These are phyloP conservation scores for Talaromyces sp. DNA, from an alignment of 2,329 filamentous ascomycete species.

Conservation along the genomic window DNA sequence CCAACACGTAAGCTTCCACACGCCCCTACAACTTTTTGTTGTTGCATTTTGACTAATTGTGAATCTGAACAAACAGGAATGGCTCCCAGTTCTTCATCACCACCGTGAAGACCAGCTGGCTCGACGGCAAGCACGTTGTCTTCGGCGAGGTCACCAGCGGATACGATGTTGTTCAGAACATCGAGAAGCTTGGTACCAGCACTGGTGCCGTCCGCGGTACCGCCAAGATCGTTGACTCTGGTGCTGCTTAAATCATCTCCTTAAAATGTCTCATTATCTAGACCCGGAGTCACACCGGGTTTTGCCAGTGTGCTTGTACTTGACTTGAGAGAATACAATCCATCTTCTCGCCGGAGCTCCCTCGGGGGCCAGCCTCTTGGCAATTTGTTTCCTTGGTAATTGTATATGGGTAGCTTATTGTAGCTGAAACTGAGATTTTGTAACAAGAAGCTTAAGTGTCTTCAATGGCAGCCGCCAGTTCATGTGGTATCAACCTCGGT, in stretches of 20 bases:
- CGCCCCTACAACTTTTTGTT: too few species aligned
- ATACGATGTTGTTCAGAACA: constrained; percentile 51
- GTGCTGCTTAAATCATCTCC: constrained; percentile 25
- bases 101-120: constrained; percentile 61
- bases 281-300: not conserved
- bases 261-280: not conserved
- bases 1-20: constrained; percentile 66
- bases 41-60: not conserved
- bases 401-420: not conserved
- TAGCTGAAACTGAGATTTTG: not conserved
- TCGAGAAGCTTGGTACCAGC: constrained; percentile 55
- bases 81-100: constrained; percentile 71
- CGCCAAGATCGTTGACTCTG: constrained; percentile 43
- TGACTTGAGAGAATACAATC: constrained; percentile 7
- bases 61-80: constrained; percentile 44
- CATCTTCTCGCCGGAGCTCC: not conserved
- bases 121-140: constrained; percentile 65
- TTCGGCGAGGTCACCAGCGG: constrained; percentile 59
- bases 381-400: not conserved
- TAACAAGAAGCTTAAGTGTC: too few species aligned
- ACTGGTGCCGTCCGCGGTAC: constrained; percentile 49
- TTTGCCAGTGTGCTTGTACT: constrained; percentile 4
- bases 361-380: not conserved
- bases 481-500: not conserved
- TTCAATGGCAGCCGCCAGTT: too few species aligned